Conservation (phyloP, 2,329 filamentous ascomycete species). For the Claviceps sorghi region DNA sequence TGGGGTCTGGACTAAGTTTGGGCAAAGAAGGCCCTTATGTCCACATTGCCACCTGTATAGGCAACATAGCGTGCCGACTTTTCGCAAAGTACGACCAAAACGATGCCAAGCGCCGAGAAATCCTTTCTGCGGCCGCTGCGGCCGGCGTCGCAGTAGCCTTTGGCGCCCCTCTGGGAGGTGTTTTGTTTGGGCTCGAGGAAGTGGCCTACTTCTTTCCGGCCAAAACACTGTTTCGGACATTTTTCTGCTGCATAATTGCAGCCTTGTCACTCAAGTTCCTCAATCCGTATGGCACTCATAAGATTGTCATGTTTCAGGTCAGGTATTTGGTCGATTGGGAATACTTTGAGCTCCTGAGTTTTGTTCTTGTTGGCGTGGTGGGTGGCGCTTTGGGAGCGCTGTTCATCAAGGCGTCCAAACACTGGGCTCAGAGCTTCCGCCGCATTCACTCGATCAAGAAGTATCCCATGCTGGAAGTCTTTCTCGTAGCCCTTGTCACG, state of each 20-base stretch:
- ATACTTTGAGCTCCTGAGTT: slow-evolving; percentile 76
- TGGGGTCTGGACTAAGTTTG: slow-evolving; percentile 81
- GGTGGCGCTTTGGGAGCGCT: slow-evolving; percentile 76
- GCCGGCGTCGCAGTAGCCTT: slow-evolving; percentile 91
- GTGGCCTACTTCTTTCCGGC: slow-evolving; percentile 95
- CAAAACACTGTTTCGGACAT: slow-evolving; percentile 92
- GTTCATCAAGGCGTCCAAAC: slow-evolving; percentile 88
- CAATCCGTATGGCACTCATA: slow-evolving; percentile 89
- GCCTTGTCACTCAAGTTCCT: slow-evolving; percentile 86
- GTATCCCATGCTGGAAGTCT: slow-evolving; percentile 73
- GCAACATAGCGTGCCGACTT: slow-evolving; percentile 88
- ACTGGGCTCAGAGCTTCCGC: slow-evolving; percentile 83
- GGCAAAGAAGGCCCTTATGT: slow-evolving; percentile 94
- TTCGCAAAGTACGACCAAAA: slow-evolving; percentile 90
- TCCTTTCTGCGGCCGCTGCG: slow-evolving; percentile 82
- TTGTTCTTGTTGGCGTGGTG: slow-evolving; percentile 72
- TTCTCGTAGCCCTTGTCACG: slow-evolving; percentile 73
- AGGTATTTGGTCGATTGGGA: slow-evolving; percentile 85
- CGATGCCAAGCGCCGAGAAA: slow-evolving; percentile 84
- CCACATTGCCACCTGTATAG: slow-evolving; percentile 91
- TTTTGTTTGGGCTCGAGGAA: slow-evolving; percentile 88
- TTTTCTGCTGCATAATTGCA: slow-evolving; percentile 93
- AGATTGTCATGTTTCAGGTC: slow-evolving; percentile 94
- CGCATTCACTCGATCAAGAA: slow-evolving; percentile 66
- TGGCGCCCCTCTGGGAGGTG: slow-evolving; percentile 72